phyloP scores from a whole-genome alignment of 1,284 basidiomycete species.

The Melanopsichium pennsylvanicum region DNA sequence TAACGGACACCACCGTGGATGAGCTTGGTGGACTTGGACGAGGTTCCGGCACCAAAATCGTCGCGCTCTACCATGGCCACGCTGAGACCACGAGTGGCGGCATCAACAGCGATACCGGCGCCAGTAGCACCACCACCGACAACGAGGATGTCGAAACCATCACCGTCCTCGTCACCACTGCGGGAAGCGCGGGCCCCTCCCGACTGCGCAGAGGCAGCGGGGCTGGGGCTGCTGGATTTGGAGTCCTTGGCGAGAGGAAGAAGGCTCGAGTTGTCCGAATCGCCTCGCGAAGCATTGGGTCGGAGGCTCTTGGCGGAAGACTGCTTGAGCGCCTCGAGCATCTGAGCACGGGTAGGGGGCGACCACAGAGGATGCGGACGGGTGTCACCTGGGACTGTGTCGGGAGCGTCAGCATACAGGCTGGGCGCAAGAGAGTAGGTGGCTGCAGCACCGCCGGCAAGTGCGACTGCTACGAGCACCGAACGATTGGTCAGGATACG shows the following conservation, averaged over 20 bases:
- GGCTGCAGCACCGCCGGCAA: constrained; percentile 38
- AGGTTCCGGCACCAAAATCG: constrained; percentile 89
- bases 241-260: constrained; percentile 45
- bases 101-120: constrained; percentile 91
- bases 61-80: constrained; percentile 93
- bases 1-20: constrained; percentile 98
- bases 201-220: constrained; percentile 47
- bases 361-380: constrained; percentile 61
- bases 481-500: constrained; percentile 21
- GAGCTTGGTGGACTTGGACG: constrained; percentile 95
- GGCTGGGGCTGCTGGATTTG: constrained; percentile 54
- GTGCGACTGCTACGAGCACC: constrained; percentile 21
- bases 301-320: constrained; percentile 55
- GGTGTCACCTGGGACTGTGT: constrained; percentile 50
- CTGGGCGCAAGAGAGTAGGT: constrained; percentile 25
- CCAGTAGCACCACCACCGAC: constrained; percentile 92
- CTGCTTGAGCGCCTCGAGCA: constrained; percentile 62
- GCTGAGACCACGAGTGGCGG: constrained; percentile 86
- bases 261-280: constrained; percentile 45
- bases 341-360: constrained; percentile 63
- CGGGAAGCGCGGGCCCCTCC: constrained; percentile 21
- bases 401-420: constrained; percentile 43
- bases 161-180: constrained; percentile 47
- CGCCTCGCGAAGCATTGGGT: constrained; percentile 45
- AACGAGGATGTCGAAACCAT: constrained; percentile 75